phyloP scores from a whole-genome alignment of 805 yeast species.

The Ogataea ramenticola region DNA sequence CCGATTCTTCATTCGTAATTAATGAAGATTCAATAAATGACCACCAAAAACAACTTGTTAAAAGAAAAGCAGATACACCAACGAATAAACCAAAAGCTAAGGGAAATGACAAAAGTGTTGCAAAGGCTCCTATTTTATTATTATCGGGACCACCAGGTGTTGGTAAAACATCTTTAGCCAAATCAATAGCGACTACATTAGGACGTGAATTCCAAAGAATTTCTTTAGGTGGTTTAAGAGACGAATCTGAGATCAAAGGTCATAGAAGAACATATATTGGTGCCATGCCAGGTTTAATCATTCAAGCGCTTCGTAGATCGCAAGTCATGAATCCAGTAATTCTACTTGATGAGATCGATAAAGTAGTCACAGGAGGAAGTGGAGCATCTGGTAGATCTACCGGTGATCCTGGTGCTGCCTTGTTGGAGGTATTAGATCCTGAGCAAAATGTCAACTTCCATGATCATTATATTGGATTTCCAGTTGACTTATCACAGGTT shows the following conservation, averaged over 20 bases:
- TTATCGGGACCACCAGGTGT: constrained; percentile 93
- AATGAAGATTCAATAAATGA: not conserved
- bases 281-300: constrained; percentile 80
- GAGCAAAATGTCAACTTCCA: constrained; percentile 73
- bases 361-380: constrained; percentile 48
- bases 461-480: constrained; percentile 83
- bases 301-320: constrained; percentile 70
- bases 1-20: not conserved
- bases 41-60: not conserved
- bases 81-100: not conserved
- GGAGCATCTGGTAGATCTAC: constrained; percentile 36
- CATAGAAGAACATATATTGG: constrained; percentile 90
- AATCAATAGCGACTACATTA: constrained; percentile 68
- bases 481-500: constrained; percentile 75
- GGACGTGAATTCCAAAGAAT: constrained; percentile 72
- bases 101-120: not conserved
- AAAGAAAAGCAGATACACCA: not conserved
- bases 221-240: constrained; percentile 82
- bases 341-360: constrained; percentile 79
- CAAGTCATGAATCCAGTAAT: constrained; percentile 79
- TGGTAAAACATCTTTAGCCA: constrained; percentile 84
- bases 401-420: constrained; percentile 89
- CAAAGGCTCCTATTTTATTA: constrained; percentile 63
- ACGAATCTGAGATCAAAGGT: constrained; percentile 85
- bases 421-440: constrained; percentile 83